A percentile compares a stretch with the other conserved stretches of the same genome.
Conservation (phyloP, 1,284 basidiomycete species). For the Schizophyllum commune region DNA sequence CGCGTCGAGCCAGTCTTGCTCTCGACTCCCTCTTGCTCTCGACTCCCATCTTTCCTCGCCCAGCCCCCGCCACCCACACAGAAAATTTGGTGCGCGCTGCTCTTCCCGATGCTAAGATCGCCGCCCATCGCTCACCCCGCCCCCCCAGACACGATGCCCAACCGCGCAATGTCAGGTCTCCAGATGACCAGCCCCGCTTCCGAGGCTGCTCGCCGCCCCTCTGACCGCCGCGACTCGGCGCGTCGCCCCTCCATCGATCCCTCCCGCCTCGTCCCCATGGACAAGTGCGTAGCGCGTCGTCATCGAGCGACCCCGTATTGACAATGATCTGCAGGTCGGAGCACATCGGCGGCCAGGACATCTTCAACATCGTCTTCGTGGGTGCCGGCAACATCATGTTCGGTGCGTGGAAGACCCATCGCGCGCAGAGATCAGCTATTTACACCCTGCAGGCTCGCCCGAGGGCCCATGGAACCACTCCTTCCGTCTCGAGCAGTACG, state of each 20-base stretch:
- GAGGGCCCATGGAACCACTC: conserved; percentile 94
- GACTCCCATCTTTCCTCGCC: not conserved
- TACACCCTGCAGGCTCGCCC: conserved; percentile 50
- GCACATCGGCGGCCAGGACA: conserved; percentile 49
- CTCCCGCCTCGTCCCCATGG: conserved; percentile 65
- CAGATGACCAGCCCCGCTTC: not conserved
- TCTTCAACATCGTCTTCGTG: conserved; percentile 88
- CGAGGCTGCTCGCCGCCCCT: conserved; percentile 30
- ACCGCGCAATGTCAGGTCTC: conserved; percentile 1
- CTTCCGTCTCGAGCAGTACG: conserved; percentile 88
- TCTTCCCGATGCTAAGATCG: not conserved
- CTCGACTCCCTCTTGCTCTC: not conserved
- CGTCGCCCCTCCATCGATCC: conserved; percentile 70
- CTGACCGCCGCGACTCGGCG: conserved; percentile 38
- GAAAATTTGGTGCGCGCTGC: not conserved
- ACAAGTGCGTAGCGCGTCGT: conserved; percentile 44
- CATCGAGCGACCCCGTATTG: conserved; percentile 3
- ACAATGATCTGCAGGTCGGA: conserved; percentile 33
- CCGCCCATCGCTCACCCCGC: not conserved
- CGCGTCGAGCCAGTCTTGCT: not conserved
- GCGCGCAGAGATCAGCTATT: conserved; percentile 8
- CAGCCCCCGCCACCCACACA: not conserved
- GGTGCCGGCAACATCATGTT: conserved; percentile 96
- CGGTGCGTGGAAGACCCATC: conserved; percentile 33
- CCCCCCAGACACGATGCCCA: not conserved